Conservation (phyloP, 345 rosid species). For the Populus pruinosa region DNA sequence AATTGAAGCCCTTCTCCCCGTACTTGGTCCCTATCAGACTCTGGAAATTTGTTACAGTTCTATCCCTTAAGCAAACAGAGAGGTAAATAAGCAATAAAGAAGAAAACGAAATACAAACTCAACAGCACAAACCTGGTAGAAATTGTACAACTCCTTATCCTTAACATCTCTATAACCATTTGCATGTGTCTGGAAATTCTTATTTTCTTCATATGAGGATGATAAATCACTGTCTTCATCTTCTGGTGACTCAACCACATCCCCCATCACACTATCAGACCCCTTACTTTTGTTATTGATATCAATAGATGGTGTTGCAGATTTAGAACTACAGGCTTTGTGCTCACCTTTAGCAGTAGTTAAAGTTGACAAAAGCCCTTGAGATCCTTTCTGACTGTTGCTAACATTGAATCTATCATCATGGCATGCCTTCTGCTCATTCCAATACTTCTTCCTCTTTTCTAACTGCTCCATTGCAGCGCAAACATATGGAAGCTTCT, state of each 20-base stretch:
- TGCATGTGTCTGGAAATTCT: slow-evolving; percentile 25
- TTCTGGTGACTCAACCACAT: slow-evolving; percentile 32
- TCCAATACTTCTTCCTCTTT: slow-evolving; percentile 78
- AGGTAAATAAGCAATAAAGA: not conserved
- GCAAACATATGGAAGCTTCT: slow-evolving; percentile 88
- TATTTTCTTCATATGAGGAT: slow-evolving; percentile 44
- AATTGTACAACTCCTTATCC: slow-evolving; percentile 58
- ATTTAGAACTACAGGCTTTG: slow-evolving; percentile 18
- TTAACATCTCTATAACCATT: slow-evolving; percentile 41
- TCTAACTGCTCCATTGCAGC: slow-evolving; percentile 78
- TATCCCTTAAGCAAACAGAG: not conserved
- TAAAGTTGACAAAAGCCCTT: slow-evolving; percentile 17
- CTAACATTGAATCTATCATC: slow-evolving; percentile 22
- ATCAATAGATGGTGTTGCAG: slow-evolving; percentile 22
- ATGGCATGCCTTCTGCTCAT: slow-evolving; percentile 41
- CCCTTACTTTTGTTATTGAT: slow-evolving; percentile 27
- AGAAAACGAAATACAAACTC: not conserved
- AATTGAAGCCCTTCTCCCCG: not conserved
- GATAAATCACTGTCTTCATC: slow-evolving; percentile 33
- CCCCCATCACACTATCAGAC: slow-evolving; percentile 21
- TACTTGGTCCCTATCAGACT: not conserved
- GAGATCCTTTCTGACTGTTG: slow-evolving; percentile 24
- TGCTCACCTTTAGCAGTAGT: slow-evolving; percentile 29
- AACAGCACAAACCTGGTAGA: slow-evolving; percentile 69
- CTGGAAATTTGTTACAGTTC: not conserved